Evolutionary conservation across 2,329 filamentous ascomycete genomes (phyloP).

Genomic region (Fonsecaea nubica): DNA sequence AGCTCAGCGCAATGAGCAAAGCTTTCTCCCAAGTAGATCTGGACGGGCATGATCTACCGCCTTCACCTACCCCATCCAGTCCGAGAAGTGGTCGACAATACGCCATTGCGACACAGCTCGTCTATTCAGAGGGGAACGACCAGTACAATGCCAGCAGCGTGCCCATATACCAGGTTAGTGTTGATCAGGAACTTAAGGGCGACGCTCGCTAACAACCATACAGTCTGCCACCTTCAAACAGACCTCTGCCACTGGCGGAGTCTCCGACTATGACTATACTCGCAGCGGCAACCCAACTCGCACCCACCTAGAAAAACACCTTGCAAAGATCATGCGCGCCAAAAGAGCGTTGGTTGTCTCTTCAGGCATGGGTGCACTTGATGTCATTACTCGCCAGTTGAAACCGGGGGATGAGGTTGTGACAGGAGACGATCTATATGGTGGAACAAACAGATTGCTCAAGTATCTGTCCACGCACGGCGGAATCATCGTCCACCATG

Average conservation of each 20-base stretch:
- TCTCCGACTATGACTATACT: constrained; percentile 97
- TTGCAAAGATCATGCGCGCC: constrained; percentile 99
- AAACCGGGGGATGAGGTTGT: constrained; percentile 95
- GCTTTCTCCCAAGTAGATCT: constrained; percentile 71
- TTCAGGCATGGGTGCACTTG: constrained; percentile 95
- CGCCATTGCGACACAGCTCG: constrained; percentile 91
- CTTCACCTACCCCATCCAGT: constrained; percentile 90
- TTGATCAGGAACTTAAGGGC: background rate
- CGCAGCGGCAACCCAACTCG: constrained; percentile 96
- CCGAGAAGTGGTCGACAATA: constrained; percentile 86
- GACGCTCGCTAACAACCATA: constrained; percentile 1
- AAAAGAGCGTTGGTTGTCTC: constrained; percentile 88
- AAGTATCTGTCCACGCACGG: constrained; percentile 89
- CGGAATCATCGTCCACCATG: constrained; percentile 92
- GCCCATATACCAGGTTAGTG: constrained; percentile 85
- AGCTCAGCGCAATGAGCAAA: constrained; percentile 53
- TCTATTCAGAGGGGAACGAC: constrained; percentile 94
- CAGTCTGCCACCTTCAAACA: constrained; percentile 97
- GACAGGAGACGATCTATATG: constrained; percentile 95
- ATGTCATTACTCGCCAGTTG: constrained; percentile 91
- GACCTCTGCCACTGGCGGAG: constrained; percentile 67
- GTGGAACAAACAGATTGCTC: constrained; percentile 89
- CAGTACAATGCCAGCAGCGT: constrained; percentile 97
- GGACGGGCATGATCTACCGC: constrained; percentile 83
- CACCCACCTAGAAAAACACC: constrained; percentile 91